A percentile compares a stretch with the other conserved stretches of the same genome.
Conservation (phyloP, 2,329 filamentous ascomycete genomes). For the Fusarium sp. region DNA sequence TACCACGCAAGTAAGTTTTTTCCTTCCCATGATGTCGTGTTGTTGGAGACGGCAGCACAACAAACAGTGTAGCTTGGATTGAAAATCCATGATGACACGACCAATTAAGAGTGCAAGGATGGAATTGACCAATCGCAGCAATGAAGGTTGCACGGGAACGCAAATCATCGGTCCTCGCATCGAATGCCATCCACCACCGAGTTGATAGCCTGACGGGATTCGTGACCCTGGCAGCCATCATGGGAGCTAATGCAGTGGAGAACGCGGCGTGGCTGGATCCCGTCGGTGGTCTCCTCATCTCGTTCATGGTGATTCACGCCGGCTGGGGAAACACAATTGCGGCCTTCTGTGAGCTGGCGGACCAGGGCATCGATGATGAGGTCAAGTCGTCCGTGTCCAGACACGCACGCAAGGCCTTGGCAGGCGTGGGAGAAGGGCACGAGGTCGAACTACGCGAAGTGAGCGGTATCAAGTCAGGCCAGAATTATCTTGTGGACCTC, state of each 20-base stretch:
- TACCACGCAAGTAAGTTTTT: constrained; percentile 88
- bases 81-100: background rate
- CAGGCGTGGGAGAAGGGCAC: constrained; percentile 59
- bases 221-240: constrained; percentile 87
- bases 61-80: background rate
- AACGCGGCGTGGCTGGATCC: constrained; percentile 94
- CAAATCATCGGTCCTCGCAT: constrained; percentile 93
- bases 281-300: constrained; percentile 90
- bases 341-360: constrained; percentile 87
- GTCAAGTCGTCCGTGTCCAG: constrained; percentile 75
- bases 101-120: background rate
- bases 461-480: constrained; percentile 91
- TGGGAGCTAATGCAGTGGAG: constrained; percentile 84
- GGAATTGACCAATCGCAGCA: constrained; percentile 59
- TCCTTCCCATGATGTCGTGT: background rate
- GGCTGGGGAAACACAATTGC: constrained; percentile 85
- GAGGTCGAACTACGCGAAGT: constrained; percentile 77
- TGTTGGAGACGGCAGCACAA: background rate
- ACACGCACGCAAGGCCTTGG: constrained; percentile 67
- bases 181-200: constrained; percentile 95
- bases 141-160: constrained; percentile 96
- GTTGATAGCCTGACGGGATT: constrained; percentile 95
- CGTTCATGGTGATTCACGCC: constrained; percentile 89
- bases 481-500: constrained; percentile 93
- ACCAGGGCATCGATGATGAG: constrained; percentile 86